Conservation (phyloP, 2,329 filamentous ascomycete genomes). For the Colletotrichum truncatum region DNA sequence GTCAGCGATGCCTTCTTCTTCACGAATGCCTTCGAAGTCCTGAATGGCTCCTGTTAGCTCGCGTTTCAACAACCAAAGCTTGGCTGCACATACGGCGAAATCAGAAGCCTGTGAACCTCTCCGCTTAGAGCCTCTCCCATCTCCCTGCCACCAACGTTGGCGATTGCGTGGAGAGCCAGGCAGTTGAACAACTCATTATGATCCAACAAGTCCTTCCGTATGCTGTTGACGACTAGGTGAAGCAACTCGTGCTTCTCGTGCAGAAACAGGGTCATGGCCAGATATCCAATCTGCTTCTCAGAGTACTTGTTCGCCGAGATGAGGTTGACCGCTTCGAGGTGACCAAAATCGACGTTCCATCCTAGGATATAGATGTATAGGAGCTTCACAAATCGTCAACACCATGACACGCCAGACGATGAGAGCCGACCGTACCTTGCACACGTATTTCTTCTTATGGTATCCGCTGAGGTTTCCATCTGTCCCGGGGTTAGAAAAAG, state of each 20-base stretch:
- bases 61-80: not conserved
- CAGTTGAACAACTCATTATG: constrained; percentile 99
- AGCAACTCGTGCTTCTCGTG: constrained; percentile 97
- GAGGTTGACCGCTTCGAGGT: constrained; percentile 97
- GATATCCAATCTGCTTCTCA: constrained; percentile 98
- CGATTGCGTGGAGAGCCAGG: constrained; percentile 94
- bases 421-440: constrained; percentile 72
- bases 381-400: constrained; percentile 61
- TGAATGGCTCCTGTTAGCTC: constrained; percentile 30
- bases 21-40: constrained; percentile 90
- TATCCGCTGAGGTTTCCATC: constrained; percentile 94
- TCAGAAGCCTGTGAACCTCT: constrained; percentile 92
- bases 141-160: constrained; percentile 94
- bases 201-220: constrained; percentile 93
- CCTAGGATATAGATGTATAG: constrained; percentile 99
- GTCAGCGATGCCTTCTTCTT: constrained; percentile 99
- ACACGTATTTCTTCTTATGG: constrained; percentile 99
- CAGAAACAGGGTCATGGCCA: constrained; percentile 95
- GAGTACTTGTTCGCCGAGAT: constrained; percentile 98
- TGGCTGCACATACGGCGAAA: constrained; percentile 79
- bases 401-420: constrained; percentile 1
- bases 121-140: constrained; percentile 94
- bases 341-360: constrained; percentile 99
- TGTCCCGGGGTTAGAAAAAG: constrained; percentile 44
- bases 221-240: constrained; percentile 97